Base-by-base conservation (phyloP, 2,329 filamentous ascomycete species). In the Aspergillaceae sp. region DNA sequence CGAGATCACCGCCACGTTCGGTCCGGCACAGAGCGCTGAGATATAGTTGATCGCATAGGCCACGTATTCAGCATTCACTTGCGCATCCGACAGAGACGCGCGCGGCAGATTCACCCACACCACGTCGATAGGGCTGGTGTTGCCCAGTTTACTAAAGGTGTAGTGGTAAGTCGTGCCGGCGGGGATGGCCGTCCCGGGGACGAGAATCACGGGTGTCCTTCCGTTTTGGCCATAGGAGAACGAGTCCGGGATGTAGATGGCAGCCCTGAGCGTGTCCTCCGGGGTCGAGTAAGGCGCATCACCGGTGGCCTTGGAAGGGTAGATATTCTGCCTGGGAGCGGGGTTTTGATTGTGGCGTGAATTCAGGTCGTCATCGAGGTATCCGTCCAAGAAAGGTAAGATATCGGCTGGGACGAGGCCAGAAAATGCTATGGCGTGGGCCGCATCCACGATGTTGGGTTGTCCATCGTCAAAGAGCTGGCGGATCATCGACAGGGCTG, bases 1-100 rank as follows among this genome's bases (percentile, higher is more conserved):
- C 9, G 67, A 68, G n/a, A 79, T 59, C 19, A 78, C 62, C 11
- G 66, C 63, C 5, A 75, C 61, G 19, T 71, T 65, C 26, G 62
- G 57, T 40, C 54, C 50, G 38, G 64, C 67, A 8, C 36, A 26
- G 49, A 75, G 60, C 32, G 59, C 64, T 29, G 65, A 60, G 47
- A 79, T 68, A 60, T 80, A 80, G 62, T 80, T 76, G 49, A 80
- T 74, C 4, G 77, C 75, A 57, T 81, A 79, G 3, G 75, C 74
- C 35, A 77, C 70, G 52, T 75, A 79, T 56, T 80, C 77, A 4
- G 74, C 62, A 51, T 75, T 79, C 29, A 6, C 50, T 51, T 79
- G 77, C 0, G 67, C 68, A 47, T 81, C 75, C 26, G 52, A 60
- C 7, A 77, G 63, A 34, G 74, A 65, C 35, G 66, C 63, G 1